Conservation (phyloP, 495 filamentous ascomycete genomes). For the Trypethelium eluteriae region DNA sequence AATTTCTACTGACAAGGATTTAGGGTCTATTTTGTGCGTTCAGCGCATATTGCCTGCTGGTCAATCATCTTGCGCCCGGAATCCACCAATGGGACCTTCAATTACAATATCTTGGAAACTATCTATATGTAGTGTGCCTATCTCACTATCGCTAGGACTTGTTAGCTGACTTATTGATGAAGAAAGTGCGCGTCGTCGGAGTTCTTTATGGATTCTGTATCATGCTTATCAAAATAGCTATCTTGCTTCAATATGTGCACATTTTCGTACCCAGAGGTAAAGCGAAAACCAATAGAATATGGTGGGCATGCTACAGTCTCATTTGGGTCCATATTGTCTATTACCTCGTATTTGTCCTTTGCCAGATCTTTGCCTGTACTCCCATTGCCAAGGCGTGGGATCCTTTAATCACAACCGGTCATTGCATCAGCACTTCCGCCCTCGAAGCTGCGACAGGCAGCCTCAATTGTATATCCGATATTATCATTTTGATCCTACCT, state of each 20-base stretch:
- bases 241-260: background rate
- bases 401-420: background rate
- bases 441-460: background rate
- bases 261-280: background rate
- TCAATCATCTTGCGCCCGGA: background rate
- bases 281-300: background rate
- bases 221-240: background rate
- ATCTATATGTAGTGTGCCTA: background rate
- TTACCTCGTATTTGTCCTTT: no score
- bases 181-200: background rate
- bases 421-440: background rate
- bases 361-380: background rate
- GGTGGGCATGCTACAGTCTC: background rate
- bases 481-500: background rate
- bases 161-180: background rate
- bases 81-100: background rate
- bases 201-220: background rate
- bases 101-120: background rate
- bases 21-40: background rate
- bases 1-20: background rate
- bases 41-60: background rate
- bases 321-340: background rate
- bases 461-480: background rate
- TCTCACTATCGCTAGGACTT: background rate
- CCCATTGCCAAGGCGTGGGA: background rate